Base-by-base conservation (phyloP, 371 early-diverging fungal genomes). In the Catenaria anguillulae region DNA sequence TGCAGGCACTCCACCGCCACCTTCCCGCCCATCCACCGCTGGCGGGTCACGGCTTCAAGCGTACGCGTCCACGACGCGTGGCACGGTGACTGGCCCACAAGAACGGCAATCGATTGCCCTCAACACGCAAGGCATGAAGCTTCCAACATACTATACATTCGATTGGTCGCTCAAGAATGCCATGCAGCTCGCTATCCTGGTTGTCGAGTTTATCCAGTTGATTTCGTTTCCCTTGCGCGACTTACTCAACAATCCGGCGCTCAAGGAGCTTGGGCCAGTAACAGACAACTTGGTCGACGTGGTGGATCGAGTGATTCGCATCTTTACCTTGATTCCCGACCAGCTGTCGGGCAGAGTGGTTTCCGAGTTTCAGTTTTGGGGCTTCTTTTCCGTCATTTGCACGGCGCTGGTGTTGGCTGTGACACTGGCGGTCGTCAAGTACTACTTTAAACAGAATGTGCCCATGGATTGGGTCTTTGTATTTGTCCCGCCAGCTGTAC, bases 171-270 rank as follows among this genome's bases (percentile, higher is more conserved):
- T 35, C 40, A 40, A 29, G 24, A 58, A 58, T 45, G 29, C 19
- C n/a, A 8, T 56, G 24, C 61, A 61, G 24, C 10, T 45, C 31
- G 19, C 33, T 10, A 35, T 61, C n/a, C 12, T 61, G 8, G 10
- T 61, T 19, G 58, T 61, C 55, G 61, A 61, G n/a, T 61, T 61
- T n/a, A 15, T 61, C 1, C 61, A 61, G 33, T 19, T 45, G 13
- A 54, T 61, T 21, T 61, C 61, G 43, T 61, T 61, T 19, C 61
- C 61, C 4, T 21, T 61, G 58, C 43, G 36, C n/a, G 61, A 61
- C 42, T 10, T 61, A 17, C 36, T 58, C 58, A 36, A 58, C 34
- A 58, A 58, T 24, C 58, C 58, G 58, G 29, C 36, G 8, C 4
- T 26, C 36, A 4, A 23, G 5, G 4, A 8, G 34, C 26, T 10